Evolutionary conservation across 2,329 filamentous ascomycete species (phyloP).

Genomic region (Teratosphaeria gauchensis): DNA sequence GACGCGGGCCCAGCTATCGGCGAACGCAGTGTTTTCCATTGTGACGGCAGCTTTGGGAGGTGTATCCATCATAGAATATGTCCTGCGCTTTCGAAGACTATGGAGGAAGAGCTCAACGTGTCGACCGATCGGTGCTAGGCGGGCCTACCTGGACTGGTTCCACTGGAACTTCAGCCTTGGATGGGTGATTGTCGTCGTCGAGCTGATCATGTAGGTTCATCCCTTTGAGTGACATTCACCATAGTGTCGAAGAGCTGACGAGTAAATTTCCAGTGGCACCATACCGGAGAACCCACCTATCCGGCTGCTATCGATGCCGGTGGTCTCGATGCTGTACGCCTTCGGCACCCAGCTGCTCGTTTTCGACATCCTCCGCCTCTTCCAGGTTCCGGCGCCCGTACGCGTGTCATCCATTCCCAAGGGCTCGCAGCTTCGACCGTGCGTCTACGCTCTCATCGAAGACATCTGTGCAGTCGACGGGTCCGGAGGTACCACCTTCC

Average conservation of each 20-base stretch:
- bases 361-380: conserved; percentile 39
- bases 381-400: conserved; percentile 37
- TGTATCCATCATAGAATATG: conserved; percentile 46
- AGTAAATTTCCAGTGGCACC: conserved; percentile 29
- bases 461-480: conserved; percentile 47
- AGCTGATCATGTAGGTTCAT: conserved; percentile 41
- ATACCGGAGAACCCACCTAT: conserved; percentile 40
- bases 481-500: conserved; percentile 42
- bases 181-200: conserved; percentile 48
- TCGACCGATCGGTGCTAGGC: conserved; percentile 39
- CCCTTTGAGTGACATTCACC: not conserved
- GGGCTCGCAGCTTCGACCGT: conserved; percentile 42
- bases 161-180: conserved; percentile 48
- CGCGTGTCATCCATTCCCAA: conserved; percentile 44
- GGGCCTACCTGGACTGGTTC: conserved; percentile 44
- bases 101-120: conserved; percentile 45
- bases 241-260: not conserved
- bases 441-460: conserved; percentile 46
- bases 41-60: conserved; percentile 45
- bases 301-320: conserved; percentile 44
- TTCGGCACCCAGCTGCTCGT: conserved; percentile 43
- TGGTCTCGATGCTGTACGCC: conserved; percentile 42
- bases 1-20: conserved; percentile 36
- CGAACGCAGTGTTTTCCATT: conserved; percentile 45
- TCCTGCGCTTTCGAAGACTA: conserved; percentile 39